Percentiles rank a stretch among this genome's conserved stretches.
Conservation (phyloP, 1,284 basidiomycete species). For the Trametes polyzona region DNA sequence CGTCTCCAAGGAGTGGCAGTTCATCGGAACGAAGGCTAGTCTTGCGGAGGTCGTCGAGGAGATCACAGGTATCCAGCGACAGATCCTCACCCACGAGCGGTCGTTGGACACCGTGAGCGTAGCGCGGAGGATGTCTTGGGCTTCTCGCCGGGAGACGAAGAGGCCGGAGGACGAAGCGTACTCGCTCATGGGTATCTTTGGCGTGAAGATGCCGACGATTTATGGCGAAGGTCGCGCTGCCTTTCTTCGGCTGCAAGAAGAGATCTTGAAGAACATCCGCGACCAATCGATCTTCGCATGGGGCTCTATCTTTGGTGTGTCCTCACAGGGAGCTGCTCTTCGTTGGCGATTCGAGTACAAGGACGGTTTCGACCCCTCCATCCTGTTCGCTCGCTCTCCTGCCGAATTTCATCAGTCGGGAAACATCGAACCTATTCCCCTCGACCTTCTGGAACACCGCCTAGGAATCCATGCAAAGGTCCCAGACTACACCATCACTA, state of each 20-base stretch:
- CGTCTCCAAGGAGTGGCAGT: conserved; percentile 5
- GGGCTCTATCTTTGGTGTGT: neutral
- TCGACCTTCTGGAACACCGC: neutral
- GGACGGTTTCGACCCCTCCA: neutral
- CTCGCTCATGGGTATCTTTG: conserved; percentile 12
- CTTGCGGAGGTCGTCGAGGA: conserved; percentile 6
- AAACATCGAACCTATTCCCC: neutral
- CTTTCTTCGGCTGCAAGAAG: conserved; percentile 1
- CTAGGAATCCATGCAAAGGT: neutral
- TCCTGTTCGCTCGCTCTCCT: neutral
- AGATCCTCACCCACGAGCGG: conserved; percentile 1
- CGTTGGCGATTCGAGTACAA: neutral
- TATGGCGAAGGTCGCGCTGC: conserved; percentile 7
- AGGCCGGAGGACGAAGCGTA: conserved; percentile 7
- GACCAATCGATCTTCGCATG: conserved; percentile 8
- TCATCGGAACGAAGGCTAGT: conserved; percentile 2
- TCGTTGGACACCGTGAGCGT: neutral
- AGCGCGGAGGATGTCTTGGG: conserved; percentile 9
- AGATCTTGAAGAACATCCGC: conserved; percentile 2
- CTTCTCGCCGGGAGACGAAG: neutral
- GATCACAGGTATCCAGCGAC: neutral
- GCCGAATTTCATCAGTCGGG: neutral
- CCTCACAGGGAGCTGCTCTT: neutral
- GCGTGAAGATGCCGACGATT: conserved; percentile 2
- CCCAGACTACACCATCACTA: neutral